Base-by-base conservation (phyloP, 192 early-diverging fungal species). In the Dissophora globulifera region DNA sequence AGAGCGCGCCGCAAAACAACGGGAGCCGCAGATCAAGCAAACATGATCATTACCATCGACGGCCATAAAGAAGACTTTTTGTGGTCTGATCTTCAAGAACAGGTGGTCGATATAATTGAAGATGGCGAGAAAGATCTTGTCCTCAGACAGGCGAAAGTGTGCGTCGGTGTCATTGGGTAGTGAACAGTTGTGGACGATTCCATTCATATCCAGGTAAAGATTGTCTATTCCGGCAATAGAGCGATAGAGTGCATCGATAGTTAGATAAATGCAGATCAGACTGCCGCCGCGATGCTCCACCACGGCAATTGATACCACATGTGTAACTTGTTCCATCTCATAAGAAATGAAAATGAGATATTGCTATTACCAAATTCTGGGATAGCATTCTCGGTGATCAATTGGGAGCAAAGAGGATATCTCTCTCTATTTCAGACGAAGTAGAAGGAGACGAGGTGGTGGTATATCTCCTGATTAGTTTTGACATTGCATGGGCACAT, bases 171-270 rank as follows among this genome's bases (percentile, higher is more conserved):
- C 93, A 78, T 97, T 97, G 20, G 94, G 91, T 74, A 97, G 95
- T 26, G 93, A 93, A 82, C 96, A 99, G 68, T 94, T 93, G 80
- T 98, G 97, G 78, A 99, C 94, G 58, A 99, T 96, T 31, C 97
- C 97, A 78, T 99, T 99, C 96, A 99, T 96, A 68, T 99, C 97
- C 84, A 98, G 83, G 66, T 98, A 98, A 47, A 98, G 85, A 71
- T 97, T 97, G 82, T 98, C 96, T 87, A 85, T 55, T 58, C 80
- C 26, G 13, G 40, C 32, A 22, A 35, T 25, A 50, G n/a, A 67
- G 16, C 19, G 32, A 29, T n/a, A n/a, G n/a, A n/a, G n/a, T n/a
- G n/a, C n/a, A n/a, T n/a, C n/a, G n/a, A n/a, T n/a, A n/a, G n/a
- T n/a, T n/a, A n/a, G n/a, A n/a, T n/a, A n/a, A n/a, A n/a, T n/a